Conservation (phyloP, 129 eudicot species). For the Artemisia argyi region DNA sequence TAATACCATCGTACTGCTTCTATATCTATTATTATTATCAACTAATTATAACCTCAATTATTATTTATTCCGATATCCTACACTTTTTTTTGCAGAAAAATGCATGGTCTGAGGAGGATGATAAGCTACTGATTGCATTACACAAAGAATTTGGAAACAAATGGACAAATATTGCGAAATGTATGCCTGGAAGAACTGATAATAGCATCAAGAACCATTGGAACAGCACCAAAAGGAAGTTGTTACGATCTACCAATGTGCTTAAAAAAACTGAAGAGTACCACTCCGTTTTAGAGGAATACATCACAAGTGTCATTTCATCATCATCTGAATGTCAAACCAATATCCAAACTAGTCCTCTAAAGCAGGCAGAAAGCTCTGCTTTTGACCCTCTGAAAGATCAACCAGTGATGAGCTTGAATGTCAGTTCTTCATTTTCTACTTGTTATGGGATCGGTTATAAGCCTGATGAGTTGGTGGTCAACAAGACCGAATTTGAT, state of each 20-base stretch:
- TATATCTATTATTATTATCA: neutral
- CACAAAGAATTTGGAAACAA: slow-evolving; percentile 46
- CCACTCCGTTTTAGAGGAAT: slow-evolving; percentile 17
- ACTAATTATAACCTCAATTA: neutral
- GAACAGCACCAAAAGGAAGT: slow-evolving; percentile 30
- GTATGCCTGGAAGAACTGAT: slow-evolving; percentile 46
- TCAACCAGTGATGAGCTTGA: neutral
- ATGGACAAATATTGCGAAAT: slow-evolving; percentile 50
- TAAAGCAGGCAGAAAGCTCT: slow-evolving; percentile 1
- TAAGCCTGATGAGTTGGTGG: slow-evolving; percentile 27
- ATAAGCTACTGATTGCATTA: slow-evolving; percentile 35
- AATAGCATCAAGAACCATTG: slow-evolving; percentile 51
- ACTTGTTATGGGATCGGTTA: slow-evolving; percentile 12
- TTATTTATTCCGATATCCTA: neutral
- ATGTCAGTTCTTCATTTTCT: slow-evolving; percentile 17
- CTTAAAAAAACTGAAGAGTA: neutral
- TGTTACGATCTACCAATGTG: neutral
- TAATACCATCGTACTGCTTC: slow-evolving; percentile 43
- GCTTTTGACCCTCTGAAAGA: slow-evolving; percentile 9
- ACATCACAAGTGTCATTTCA: slow-evolving; percentile 21
- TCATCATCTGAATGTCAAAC: slow-evolving; percentile 21
- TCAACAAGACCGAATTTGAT: neutral
- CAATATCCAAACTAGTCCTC: neutral
- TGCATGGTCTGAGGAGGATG: slow-evolving; percentile 53
- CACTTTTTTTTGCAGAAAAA: slow-evolving; percentile 33